These are phyloP conservation scores for Nigrospora osmanthi DNA, from an alignment of 2,329 filamentous ascomycete genomes.

Conservation along the genomic window DNA sequence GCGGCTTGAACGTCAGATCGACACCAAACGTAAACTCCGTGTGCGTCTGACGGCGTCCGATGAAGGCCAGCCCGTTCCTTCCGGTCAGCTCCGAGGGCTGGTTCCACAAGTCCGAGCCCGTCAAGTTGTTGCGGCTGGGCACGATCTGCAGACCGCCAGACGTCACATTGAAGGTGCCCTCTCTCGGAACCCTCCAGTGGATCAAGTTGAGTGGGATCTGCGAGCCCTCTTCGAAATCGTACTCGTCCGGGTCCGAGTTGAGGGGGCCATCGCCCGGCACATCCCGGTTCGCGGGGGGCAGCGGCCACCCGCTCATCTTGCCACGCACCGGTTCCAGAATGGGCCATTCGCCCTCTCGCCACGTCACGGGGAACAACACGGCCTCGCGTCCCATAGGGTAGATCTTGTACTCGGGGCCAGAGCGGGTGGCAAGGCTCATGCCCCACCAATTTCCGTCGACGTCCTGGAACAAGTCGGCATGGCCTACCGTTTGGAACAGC, in stretches of 20 bases:
- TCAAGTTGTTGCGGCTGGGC: slow-evolving; percentile 11
- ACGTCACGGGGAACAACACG: slow-evolving; percentile 28
- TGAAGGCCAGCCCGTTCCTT: slow-evolving; percentile 12
- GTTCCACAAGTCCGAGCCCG: slow-evolving; percentile 1
- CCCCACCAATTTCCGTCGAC: slow-evolving; percentile 37
- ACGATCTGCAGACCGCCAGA: slow-evolving; percentile 11
- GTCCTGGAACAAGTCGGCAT: slow-evolving; percentile 24
- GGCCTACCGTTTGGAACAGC: slow-evolving; percentile 22
- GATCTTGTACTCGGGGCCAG: slow-evolving; percentile 25
- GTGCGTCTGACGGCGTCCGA: slow-evolving; percentile 17
- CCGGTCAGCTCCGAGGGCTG: slow-evolving; percentile 6
- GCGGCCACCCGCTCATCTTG: slow-evolving; percentile 28
- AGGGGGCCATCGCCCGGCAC: slow-evolving; percentile 19
- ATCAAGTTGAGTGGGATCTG: slow-evolving; percentile 15
- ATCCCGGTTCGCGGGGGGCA: slow-evolving; percentile 23
- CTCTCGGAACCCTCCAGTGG: slow-evolving; percentile 16
- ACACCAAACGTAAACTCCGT: slow-evolving; percentile 17
- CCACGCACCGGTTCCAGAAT: slow-evolving; percentile 30
- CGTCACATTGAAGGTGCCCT: slow-evolving; percentile 8
- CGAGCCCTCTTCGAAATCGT: slow-evolving; percentile 1
- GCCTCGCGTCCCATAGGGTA: slow-evolving; percentile 47
- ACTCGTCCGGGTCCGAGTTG: slow-evolving; percentile 5
- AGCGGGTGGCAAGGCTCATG: slow-evolving; percentile 23
- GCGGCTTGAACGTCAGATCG: slow-evolving; percentile 14
- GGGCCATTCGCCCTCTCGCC: slow-evolving; percentile 39